These are phyloP conservation scores for Cladosporium sp. DNA, from an alignment of 2,329 filamentous ascomycete species.

Conservation along the genomic window DNA sequence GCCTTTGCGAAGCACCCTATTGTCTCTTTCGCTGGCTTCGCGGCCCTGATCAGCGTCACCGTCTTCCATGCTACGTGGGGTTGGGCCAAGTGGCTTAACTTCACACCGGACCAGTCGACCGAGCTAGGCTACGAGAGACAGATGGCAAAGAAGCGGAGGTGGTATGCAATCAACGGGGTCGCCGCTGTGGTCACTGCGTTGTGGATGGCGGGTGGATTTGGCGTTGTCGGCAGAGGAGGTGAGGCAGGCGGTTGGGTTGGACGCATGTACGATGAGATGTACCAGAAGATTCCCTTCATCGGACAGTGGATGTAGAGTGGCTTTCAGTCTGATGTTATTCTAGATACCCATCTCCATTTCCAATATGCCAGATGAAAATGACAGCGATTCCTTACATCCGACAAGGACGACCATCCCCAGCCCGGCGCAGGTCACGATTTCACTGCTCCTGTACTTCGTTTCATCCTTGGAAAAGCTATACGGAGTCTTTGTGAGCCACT, in stretches of 20 bases:
- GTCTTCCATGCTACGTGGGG: constrained; percentile 81
- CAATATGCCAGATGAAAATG: too few species aligned
- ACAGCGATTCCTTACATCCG: too few species aligned
- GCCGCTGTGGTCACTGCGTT: constrained; percentile 54
- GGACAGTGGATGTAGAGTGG: constrained; percentile 45
- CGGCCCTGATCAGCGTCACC: constrained; percentile 60
- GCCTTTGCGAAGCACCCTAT: constrained; percentile 69
- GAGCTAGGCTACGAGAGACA: constrained; percentile 46
- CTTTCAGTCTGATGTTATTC: too few species aligned
- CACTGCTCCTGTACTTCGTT: too few species aligned
- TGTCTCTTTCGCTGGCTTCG: constrained; percentile 65
- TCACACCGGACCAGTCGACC: constrained; percentile 53
- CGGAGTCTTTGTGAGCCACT: too few species aligned
- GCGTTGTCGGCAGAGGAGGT: constrained; percentile 69
- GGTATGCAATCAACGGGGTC: constrained; percentile 66
- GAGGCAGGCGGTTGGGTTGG: constrained; percentile 71
- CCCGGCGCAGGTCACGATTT: too few species aligned
- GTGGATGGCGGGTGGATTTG: constrained; percentile 81
- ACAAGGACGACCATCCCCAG: too few species aligned
- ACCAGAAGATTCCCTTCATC: constrained; percentile 54
- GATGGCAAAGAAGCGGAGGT: constrained; percentile 57
- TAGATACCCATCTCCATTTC: too few species aligned
- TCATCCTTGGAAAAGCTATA: too few species aligned
- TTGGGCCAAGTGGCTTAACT: constrained; percentile 72
- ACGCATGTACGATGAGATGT: constrained; percentile 72